These are phyloP conservation scores for Strobilomyces dryophilus DNA, from an alignment of 768 basidiomycete species.

Conservation along the genomic window DNA sequence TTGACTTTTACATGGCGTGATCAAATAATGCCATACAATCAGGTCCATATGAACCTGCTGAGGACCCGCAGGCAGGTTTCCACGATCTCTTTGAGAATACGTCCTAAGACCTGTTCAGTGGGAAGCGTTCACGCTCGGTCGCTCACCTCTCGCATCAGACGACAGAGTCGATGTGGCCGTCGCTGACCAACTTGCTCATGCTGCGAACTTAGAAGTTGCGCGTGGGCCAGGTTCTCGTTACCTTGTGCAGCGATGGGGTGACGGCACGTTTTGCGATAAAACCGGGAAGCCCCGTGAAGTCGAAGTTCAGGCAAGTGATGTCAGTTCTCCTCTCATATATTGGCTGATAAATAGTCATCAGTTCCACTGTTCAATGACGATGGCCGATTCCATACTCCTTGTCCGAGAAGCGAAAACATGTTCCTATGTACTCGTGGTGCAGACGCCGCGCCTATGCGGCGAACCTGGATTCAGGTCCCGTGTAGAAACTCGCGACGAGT, in stretches of 20 bases:
- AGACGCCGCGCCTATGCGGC: conserved; percentile 91
- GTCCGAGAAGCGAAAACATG: conserved; percentile 94
- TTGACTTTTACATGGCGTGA: conserved; percentile 17
- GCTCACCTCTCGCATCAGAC: conserved; percentile 58
- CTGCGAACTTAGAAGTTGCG: conserved; percentile 71
- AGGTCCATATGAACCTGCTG: conserved; percentile 76
- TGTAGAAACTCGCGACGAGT: conserved; percentile 60
- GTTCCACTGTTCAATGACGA: conserved; percentile 96
- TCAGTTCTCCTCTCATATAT: background rate
- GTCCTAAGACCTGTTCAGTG: conserved; percentile 41
- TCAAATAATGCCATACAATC: conserved; percentile 22
- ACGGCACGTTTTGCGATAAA: conserved; percentile 92
- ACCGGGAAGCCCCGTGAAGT: conserved; percentile 83
- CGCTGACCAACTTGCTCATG: conserved; percentile 59
- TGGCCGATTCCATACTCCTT: conserved; percentile 84
- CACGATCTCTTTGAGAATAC: conserved; percentile 20
- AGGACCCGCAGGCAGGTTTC: conserved; percentile 73
- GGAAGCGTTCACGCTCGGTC: conserved; percentile 76
- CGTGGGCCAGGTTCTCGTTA: conserved; percentile 80
- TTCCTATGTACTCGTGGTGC: conserved; percentile 89
- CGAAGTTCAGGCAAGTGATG: conserved; percentile 79
- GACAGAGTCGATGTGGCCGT: conserved; percentile 61
- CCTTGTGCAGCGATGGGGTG: conserved; percentile 87
- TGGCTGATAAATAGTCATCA: conserved; percentile 28
- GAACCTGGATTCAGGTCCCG: conserved; percentile 89